Evolutionary conservation across 2,329 filamentous ascomycete genomes (phyloP).

Genomic region (Colletotrichum scovillei): DNA sequence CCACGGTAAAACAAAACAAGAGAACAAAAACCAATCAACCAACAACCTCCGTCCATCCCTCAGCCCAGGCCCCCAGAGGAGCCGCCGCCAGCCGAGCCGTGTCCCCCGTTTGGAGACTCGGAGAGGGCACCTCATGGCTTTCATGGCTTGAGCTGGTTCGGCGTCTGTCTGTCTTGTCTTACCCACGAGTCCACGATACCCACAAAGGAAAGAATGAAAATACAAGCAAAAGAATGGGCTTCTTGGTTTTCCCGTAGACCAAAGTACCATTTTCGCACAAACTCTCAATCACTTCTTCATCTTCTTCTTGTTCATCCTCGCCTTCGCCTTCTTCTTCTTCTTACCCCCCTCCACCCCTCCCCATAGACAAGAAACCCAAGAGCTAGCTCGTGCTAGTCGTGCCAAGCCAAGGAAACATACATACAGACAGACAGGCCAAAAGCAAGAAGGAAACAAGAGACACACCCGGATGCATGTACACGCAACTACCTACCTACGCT

Average conservation of each 20-base stretch:
- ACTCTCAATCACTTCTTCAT: too few relatives aligned
- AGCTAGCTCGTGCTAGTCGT: not conserved
- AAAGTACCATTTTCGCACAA: not conserved
- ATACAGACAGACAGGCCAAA: conserved; percentile 1
- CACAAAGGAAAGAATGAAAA: not conserved
- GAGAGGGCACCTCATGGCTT: not conserved
- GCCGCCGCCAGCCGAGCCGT: conserved; percentile 22
- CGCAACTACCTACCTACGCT: not conserved
- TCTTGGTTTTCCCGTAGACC: not conserved
- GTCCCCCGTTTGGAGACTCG: conserved; percentile 19
- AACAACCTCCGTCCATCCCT: not conserved
- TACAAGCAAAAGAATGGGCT: not conserved
- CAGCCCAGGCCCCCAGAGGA: not conserved
- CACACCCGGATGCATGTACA: conserved; percentile 14
- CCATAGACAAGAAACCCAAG: not conserved
- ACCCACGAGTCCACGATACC: conserved; percentile 1
- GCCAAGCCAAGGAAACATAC: not conserved
- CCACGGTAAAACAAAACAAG: not conserved
- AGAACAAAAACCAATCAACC: not conserved
- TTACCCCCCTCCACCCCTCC: not conserved
- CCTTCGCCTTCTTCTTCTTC: too few relatives aligned
- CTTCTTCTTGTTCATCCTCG: not conserved
- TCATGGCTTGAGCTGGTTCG: conserved; percentile 11
- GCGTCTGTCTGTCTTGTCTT: conserved; percentile 30
- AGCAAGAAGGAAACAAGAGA: not conserved